Evolutionary conservation across 2,329 filamentous ascomycete genomes (phyloP).

Genomic region (Sclerotiophoma versabilis): DNA sequence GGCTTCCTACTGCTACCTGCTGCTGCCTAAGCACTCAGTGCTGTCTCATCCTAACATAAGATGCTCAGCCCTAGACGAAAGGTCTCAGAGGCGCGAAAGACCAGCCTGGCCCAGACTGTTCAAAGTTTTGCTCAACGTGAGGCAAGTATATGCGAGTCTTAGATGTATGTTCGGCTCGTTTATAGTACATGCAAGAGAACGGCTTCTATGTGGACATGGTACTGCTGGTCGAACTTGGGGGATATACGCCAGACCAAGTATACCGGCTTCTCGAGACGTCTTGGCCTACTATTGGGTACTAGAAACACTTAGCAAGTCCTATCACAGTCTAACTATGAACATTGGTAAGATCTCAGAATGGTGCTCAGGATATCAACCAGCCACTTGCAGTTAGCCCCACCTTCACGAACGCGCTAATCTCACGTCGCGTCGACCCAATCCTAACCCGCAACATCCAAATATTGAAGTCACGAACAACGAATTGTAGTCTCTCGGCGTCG

Average conservation of each 20-base stretch:
- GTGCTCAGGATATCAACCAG: conserved; percentile 8
- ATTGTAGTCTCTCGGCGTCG: not conserved
- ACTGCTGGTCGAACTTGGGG: not conserved
- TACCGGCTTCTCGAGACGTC: not conserved
- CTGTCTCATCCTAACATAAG: conserved; percentile 3
- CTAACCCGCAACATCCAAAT: conserved; percentile 15
- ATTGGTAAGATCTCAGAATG: not conserved
- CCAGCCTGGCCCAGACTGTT: not conserved
- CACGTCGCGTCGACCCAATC: conserved; percentile 32
- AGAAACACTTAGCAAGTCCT: too few species aligned
- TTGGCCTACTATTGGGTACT: too few species aligned
- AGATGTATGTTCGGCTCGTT: not conserved
- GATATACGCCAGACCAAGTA: not conserved
- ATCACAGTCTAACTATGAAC: not conserved
- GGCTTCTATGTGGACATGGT: not conserved
- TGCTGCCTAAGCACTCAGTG: conserved; percentile 38
- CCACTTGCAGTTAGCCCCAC: conserved; percentile 14
- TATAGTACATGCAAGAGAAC: not conserved
- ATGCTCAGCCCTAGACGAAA: not conserved
- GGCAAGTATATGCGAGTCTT: conserved; percentile 1
- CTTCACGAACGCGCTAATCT: conserved; percentile 29
- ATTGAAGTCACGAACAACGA: conserved; percentile 21
- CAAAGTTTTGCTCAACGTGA: not conserved
- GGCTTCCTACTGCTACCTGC: conserved; percentile 37
- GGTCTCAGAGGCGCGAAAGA: not conserved